These are phyloP conservation scores for Auriscalpium microsporum DNA, from an alignment of 768 basidiomycete species.

Conservation along the genomic window DNA sequence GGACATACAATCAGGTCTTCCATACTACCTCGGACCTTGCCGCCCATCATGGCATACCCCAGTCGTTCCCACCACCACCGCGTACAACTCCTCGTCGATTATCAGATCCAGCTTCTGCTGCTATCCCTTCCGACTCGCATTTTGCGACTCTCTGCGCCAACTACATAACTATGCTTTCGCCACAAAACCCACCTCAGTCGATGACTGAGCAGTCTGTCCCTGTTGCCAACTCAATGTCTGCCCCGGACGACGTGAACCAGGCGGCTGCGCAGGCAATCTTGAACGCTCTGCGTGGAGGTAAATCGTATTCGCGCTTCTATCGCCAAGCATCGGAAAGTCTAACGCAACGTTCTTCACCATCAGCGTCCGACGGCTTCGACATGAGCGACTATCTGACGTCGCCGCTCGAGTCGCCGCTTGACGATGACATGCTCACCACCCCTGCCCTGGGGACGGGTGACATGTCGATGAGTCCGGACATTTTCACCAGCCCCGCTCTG, in stretches of 20 bases:
- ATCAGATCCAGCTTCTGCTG: constrained; percentile 21
- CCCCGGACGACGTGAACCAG: background rate
- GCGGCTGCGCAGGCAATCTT: constrained; percentile 12
- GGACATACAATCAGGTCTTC: constrained; percentile 60
- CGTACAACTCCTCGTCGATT: constrained; percentile 43
- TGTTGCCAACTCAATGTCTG: constrained; percentile 16
- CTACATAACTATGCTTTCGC: constrained; percentile 63
- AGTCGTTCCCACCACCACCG: constrained; percentile 60
- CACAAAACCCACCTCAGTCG: constrained; percentile 34
- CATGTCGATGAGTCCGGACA: constrained; percentile 26
- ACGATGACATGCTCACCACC: constrained; percentile 37
- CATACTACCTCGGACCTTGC: constrained; percentile 58
- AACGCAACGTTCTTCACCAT: background rate
- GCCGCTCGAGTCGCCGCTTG: constrained; percentile 38
- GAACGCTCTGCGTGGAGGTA: constrained; percentile 10
- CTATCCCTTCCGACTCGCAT: constrained; percentile 21
- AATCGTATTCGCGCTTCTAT: background rate
- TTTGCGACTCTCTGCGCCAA: constrained; percentile 42
- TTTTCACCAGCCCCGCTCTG: constrained; percentile 36
- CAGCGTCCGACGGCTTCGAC: constrained; percentile 29
- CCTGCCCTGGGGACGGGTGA: constrained; percentile 29
- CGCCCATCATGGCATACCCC: constrained; percentile 73
- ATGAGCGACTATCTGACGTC: constrained; percentile 39
- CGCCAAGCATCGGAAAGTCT: background rate
- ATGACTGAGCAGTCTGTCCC: constrained; percentile 25